These are phyloP conservation scores for Pyrus hybrid DNA, from an alignment of 331 rosid species.

Conservation along the genomic window DNA sequence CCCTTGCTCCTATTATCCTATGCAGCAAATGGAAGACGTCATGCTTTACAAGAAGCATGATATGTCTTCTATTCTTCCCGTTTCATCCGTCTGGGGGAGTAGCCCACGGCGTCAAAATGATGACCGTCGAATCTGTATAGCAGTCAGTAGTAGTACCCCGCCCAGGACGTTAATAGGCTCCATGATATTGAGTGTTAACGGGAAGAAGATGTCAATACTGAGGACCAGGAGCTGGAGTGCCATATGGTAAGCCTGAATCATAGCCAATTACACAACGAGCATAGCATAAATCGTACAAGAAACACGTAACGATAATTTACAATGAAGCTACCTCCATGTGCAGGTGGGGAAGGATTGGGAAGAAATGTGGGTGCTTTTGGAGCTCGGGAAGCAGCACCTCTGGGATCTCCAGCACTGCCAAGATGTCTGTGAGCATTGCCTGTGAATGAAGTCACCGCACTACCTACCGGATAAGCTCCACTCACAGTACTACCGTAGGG, in stretches of 20 bases:
- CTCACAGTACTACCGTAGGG: constrained; percentile 12
- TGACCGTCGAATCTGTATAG: neutral
- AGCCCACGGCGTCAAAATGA: neutral
- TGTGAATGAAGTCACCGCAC: neutral
- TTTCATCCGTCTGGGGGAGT: neutral
- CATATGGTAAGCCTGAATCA: constrained; percentile 32
- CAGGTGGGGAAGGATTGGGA: neutral
- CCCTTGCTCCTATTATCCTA: neutral
- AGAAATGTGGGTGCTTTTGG: neutral
- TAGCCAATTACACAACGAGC: neutral
- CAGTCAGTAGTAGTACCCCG: constrained; percentile 11
- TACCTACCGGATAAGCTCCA: constrained; percentile 1
- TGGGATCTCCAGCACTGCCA: neutral
- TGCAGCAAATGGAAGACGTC: neutral
- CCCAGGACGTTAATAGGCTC: constrained; percentile 14
- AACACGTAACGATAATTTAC: neutral
- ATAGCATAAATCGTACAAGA: neutral
- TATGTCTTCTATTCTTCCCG: neutral
- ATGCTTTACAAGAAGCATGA: neutral
- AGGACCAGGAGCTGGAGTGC: constrained; percentile 21
- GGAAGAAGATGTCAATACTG: constrained; percentile 13
- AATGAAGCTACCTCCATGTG: neutral
- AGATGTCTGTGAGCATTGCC: neutral
- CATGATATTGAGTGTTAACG: constrained; percentile 11
- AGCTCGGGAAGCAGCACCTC: neutral